Evolutionary conservation across 176 grass and related monocot species (phyloP), one percentile per base, ranked within the genome.

Genomic region (Musa itinerans): DNA sequence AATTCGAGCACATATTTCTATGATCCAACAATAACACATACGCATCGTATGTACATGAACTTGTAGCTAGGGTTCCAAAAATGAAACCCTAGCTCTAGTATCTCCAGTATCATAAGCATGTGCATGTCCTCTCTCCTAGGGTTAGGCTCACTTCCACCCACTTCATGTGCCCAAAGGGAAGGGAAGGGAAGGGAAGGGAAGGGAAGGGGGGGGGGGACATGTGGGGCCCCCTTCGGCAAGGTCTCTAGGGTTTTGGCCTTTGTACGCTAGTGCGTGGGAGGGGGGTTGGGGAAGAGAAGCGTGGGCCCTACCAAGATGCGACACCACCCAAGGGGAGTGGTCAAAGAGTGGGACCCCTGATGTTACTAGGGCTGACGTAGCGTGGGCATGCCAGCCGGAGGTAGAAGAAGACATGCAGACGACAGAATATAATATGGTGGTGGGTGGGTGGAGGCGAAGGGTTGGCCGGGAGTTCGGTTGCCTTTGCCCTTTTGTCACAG

Each of bases 201-300:
- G 25, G 25, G 25, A 25, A n/a, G n/a, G n/a, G n/a, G n/a, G n/a
- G n/a, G 24, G 73, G 90, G 69, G 50, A 73, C 87, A 92, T 48
- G 13, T 76, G 77, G 90, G 84, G 12, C 87, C 87, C 50, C 24
- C 29, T 74, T 50, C 52, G 71, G 63, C 74, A 19, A 43, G 77
- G 68, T 11, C 24, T n/a, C 52, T 53, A 12, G 29, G 16, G 68
- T 34, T 34, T 49, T 71, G 68, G 68, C 63, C 51, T 71, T 57
- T 63, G 21, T 64, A 48, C 24, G 12, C 52, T 72, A 80, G 58
- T 62, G 69, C 4, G 34, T 43, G 34, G 29, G 29, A 4, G 34
- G 15, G 73, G 26, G 24, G n/a, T n/a, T 26, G 26, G 26, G 10
- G n/a, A 71, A 8, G 71, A 52, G 63, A 63, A 15, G 56, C 80